Evolutionary conservation across 2,329 filamentous ascomycete genomes (phyloP).

Genomic region (Ophiostoma tasmaniense): DNA sequence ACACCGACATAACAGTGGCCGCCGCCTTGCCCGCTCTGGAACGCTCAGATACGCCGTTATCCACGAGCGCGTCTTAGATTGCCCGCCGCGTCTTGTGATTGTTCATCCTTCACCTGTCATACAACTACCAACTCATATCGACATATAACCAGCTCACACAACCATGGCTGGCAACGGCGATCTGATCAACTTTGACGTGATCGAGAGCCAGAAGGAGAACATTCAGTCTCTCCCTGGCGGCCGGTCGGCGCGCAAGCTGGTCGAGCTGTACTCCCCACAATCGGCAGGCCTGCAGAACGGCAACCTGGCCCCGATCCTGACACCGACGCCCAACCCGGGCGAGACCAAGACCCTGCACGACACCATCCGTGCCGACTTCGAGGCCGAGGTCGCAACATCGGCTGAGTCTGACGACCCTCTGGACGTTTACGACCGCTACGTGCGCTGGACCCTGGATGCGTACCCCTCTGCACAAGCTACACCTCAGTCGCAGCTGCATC

Average conservation of each 20-base stretch:
- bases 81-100: neutral
- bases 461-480: slow-evolving; percentile 93
- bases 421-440: slow-evolving; percentile 91
- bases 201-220: slow-evolving; percentile 96
- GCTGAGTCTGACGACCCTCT: slow-evolving; percentile 89
- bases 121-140: neutral
- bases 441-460: slow-evolving; percentile 91
- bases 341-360: slow-evolving; percentile 69
- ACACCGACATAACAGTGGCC: slow-evolving; percentile 9
- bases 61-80: slow-evolving; percentile 12
- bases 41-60: neutral
- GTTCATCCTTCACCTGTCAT: neutral
- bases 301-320: slow-evolving; percentile 33
- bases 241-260: slow-evolving; percentile 81
- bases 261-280: slow-evolving; percentile 66
- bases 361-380: slow-evolving; percentile 71
- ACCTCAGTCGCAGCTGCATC: slow-evolving; percentile 79
- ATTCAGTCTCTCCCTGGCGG: slow-evolving; percentile 86
- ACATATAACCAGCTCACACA: neutral
- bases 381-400: slow-evolving; percentile 69
- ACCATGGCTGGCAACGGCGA: slow-evolving; percentile 33
- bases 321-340: slow-evolving; percentile 54
- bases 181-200: slow-evolving; percentile 74
- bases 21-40: neutral
- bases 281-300: slow-evolving; percentile 40